These are phyloP conservation scores for Lagenaria siceraria DNA, from an alignment of 306 rosid species.

Conservation along the genomic window DNA sequence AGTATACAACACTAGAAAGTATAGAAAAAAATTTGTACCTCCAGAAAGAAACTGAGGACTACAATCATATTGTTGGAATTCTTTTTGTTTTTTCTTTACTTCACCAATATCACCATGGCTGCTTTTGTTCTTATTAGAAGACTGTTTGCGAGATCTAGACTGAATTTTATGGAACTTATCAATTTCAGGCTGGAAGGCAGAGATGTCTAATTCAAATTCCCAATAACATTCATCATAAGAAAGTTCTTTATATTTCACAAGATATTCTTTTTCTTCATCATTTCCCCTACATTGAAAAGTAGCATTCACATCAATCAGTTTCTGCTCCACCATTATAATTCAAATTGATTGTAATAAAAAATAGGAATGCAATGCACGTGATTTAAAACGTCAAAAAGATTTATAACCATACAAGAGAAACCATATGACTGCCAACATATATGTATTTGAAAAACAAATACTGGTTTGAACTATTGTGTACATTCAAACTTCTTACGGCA, in stretches of 20 bases:
- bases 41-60: slow-evolving; percentile 84
- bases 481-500: too few relatives aligned
- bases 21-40: slow-evolving; percentile 26
- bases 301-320: slow-evolving; percentile 4
- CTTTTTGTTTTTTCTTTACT: slow-evolving; percentile 58
- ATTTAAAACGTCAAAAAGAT: neutral
- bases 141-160: slow-evolving; percentile 45
- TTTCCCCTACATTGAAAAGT: slow-evolving; percentile 44
- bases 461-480: too few relatives aligned
- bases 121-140: slow-evolving; percentile 50
- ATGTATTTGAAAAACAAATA: too few relatives aligned
- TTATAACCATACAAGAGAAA: neutral
- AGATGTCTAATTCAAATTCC: slow-evolving; percentile 84
- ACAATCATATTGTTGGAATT: slow-evolving; percentile 79
- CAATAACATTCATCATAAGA: slow-evolving; percentile 87
- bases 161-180: slow-evolving; percentile 64
- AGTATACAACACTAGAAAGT: slow-evolving; percentile 8
- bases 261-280: slow-evolving; percentile 65
- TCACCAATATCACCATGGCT: slow-evolving; percentile 42
- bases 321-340: slow-evolving; percentile 16
- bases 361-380: neutral
- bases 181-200: slow-evolving; percentile 90
- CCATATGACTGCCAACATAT: too few relatives aligned
- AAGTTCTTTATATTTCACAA: slow-evolving; percentile 97
- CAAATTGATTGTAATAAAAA: neutral